Evolutionary conservation across 495 filamentous ascomycete genomes (phyloP).

Genomic region (Neurospora sp.): DNA sequence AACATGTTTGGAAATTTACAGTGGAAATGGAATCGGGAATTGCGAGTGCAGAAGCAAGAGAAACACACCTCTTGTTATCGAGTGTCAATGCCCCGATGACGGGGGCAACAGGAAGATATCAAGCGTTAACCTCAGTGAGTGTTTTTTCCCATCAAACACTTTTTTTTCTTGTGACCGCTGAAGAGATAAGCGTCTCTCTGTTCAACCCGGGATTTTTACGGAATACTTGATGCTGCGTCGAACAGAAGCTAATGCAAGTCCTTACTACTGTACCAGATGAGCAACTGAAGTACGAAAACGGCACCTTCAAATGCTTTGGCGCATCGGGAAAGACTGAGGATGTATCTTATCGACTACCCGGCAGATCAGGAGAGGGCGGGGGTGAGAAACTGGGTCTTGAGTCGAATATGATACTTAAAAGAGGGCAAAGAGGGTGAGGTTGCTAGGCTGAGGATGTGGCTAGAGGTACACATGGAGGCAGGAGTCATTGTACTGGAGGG

Average conservation of each 20-base stretch:
- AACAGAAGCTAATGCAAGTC: not conserved
- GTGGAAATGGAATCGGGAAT: not conserved
- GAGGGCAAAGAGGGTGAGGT: not conserved
- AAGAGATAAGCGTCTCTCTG: no score
- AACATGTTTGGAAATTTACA: not conserved
- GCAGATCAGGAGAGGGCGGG: not conserved
- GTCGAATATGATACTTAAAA: not conserved
- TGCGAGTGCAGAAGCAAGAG: not conserved
- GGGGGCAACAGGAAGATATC: not conserved
- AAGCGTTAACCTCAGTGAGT: not conserved
- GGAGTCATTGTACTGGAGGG: not conserved
- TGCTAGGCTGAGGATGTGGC: not conserved
- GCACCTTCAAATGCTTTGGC: not conserved
- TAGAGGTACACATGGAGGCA: not conserved
- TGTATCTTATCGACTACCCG: not conserved
- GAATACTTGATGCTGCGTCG: no score
- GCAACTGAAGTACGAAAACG: not conserved
- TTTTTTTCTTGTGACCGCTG: not conserved
- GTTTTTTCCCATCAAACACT: not conserved
- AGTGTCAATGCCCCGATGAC: not conserved
- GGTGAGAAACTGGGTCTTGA: not conserved
- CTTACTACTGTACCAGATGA: not conserved
- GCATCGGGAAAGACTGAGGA: not conserved
- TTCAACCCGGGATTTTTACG: no score
- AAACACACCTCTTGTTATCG: not conserved